phyloP scores from a whole-genome alignment of 2,329 filamentous ascomycete genomes.

The Pseudogymnoascus sp. region DNA sequence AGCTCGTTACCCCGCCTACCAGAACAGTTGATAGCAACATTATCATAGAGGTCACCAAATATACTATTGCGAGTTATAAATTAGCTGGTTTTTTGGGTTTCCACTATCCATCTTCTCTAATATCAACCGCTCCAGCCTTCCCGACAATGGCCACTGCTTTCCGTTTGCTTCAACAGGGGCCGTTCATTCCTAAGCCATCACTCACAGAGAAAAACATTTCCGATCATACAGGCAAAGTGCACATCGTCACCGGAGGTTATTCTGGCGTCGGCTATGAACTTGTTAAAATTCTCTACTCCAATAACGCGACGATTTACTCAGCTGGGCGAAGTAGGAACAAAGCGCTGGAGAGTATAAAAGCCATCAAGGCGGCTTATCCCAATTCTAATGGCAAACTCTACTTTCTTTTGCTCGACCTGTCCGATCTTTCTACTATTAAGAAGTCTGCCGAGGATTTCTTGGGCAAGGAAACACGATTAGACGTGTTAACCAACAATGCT shows the following conservation, averaged over 20 bases:
- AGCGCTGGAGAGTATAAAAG: conserved; percentile 32
- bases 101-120: background rate
- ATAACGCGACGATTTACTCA: conserved; percentile 46
- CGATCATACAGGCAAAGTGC: conserved; percentile 31
- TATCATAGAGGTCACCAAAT: background rate
- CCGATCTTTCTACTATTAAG: conserved; percentile 20
- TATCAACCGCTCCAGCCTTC: background rate
- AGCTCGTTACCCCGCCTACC: background rate
- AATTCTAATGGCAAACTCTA: conserved; percentile 28
- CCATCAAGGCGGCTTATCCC: conserved; percentile 27
- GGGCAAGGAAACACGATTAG: conserved; percentile 16
- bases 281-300: conserved; percentile 42
- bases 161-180: background rate
- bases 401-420: conserved; percentile 32
- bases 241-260: conserved; percentile 41
- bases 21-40: background rate
- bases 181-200: conserved; percentile 27
- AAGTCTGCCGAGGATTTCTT: conserved; percentile 18
- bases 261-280: conserved; percentile 42
- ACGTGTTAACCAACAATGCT: conserved; percentile 24
- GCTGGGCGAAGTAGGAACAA: conserved; percentile 36
- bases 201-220: conserved; percentile 33
- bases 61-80: background rate
- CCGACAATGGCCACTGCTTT: background rate
- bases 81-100: background rate